Conservation (phyloP, 2,329 filamentous ascomycete species). For the Trichophyton mentagrophytes region DNA sequence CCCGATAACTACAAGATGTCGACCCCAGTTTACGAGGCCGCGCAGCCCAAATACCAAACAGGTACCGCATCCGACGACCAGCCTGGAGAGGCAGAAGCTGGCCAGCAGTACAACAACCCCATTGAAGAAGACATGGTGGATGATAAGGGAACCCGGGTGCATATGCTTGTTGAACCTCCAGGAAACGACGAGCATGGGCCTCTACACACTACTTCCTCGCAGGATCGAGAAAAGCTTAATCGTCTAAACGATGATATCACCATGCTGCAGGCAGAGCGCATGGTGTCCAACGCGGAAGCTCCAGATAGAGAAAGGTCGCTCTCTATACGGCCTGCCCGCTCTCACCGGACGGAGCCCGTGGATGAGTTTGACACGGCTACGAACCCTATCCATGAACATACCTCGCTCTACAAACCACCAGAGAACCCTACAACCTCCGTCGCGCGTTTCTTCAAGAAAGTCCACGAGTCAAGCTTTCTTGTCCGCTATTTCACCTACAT, state of each 20-base stretch:
- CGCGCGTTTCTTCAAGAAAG: slow-evolving; percentile 51
- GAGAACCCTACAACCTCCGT: slow-evolving; percentile 49
- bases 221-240: slow-evolving; percentile 46
- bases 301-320: slow-evolving; percentile 27
- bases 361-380: slow-evolving; percentile 57
- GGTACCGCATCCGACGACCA: background rate
- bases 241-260: slow-evolving; percentile 54
- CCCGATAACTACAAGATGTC: slow-evolving; percentile 13
- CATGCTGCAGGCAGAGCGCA: slow-evolving; percentile 51
- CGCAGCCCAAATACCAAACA: slow-evolving; percentile 6
- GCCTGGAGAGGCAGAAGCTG: background rate
- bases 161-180: background rate
- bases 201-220: slow-evolving; percentile 37
- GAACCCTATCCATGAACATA: slow-evolving; percentile 55
- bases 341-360: slow-evolving; percentile 42
- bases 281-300: slow-evolving; percentile 24
- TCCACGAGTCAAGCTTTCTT: slow-evolving; percentile 53
- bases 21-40: slow-evolving; percentile 15
- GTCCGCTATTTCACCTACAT: slow-evolving; percentile 63
- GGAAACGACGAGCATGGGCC: background rate
- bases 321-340: slow-evolving; percentile 41
- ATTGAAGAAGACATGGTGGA: background rate
- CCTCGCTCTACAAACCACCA: slow-evolving; percentile 51
- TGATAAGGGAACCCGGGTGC: background rate
- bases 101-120: background rate